phyloP scores from a whole-genome alignment of 129 eudicot genomes.

The Centaurea solstitialis region DNA sequence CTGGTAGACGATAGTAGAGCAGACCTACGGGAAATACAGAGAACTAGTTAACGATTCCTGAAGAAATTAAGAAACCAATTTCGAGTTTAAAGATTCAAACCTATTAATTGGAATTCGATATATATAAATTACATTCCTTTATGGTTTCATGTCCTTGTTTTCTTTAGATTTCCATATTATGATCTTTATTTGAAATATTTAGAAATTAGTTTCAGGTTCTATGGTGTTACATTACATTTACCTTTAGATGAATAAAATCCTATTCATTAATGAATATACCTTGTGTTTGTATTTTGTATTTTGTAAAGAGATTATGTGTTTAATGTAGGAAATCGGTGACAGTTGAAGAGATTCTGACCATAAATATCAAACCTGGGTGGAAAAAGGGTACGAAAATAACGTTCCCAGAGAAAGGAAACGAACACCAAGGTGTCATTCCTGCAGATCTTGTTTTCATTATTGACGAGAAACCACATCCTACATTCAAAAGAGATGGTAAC shows the following conservation, averaged over 20 bases:
- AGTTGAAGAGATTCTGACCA: conserved; percentile 24
- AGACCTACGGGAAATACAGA: neutral
- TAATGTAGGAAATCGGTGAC: neutral
- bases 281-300: too few species aligned
- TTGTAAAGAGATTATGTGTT: neutral
- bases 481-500: conserved; percentile 30
- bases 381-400: conserved; percentile 42
- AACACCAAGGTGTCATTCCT: conserved; percentile 16
- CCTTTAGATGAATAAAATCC: neutral
- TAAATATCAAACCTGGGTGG: conserved; percentile 37
- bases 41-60: neutral
- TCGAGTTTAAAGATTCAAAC: neutral
- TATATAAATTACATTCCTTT: neutral
- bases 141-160: neutral
- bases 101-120: neutral
- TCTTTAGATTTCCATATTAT: neutral
- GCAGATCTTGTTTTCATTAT: conserved; percentile 35
- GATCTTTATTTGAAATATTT: neutral
- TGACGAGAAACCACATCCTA: conserved; percentile 37
- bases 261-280: neutral
- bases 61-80: neutral
- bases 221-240: neutral
- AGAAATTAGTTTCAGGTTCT: neutral
- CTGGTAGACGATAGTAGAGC: neutral
- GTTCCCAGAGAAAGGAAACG: conserved; percentile 36